Evolutionary conservation across 495 filamentous ascomycete species (phyloP), one percentile per base, ranked within the genome.

Genomic region (Thermothielavioides terrestris): DNA sequence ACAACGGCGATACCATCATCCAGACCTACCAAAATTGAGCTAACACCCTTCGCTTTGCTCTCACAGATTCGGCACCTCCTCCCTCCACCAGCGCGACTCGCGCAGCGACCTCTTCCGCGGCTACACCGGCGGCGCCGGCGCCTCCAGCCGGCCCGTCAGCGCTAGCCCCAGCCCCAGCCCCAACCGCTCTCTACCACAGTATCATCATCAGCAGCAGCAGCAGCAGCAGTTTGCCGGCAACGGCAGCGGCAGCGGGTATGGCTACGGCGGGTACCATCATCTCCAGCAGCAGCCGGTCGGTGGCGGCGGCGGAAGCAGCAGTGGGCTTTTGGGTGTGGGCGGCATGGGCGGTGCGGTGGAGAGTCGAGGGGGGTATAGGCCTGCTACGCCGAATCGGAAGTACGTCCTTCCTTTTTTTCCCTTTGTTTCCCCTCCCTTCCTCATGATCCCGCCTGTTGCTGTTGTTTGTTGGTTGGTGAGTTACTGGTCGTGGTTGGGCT

Each of bases 71-170:
- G 69, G 72, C 40, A 66, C 77, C 50, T 81, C 77, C 39, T 68
- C 69, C 55, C 80, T 85, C 57, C 83, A 87, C 67, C 84, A 91
- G 64, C 88, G 88, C 59, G 88, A 94, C 68, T 83, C 89, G 47
- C 88, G 89, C 68, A 82, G 79, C 56, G 81, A 87, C 55, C 86
- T 97, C 62, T 96, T 97, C 76, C 84, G 86, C 56, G 77, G 80
- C 61, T 95, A 95, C 69, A 79, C 76, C 59, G 83, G 83, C 61
- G 70, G 72, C 62, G 70, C 72, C 37, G 74, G 72, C 62, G 70
- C 72, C 37, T 74, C 30, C 42, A 55, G 54, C 56, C 79, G 79
- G 18, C 77, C 75, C 21, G 71, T 67, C 46, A 73, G 65, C 59
- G 60, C 68, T 42, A 69, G 61, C 49, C 71, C 73, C 12, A 72